Conservation (phyloP, 2,329 filamentous ascomycete species). For the Arthroderma sp. region DNA sequence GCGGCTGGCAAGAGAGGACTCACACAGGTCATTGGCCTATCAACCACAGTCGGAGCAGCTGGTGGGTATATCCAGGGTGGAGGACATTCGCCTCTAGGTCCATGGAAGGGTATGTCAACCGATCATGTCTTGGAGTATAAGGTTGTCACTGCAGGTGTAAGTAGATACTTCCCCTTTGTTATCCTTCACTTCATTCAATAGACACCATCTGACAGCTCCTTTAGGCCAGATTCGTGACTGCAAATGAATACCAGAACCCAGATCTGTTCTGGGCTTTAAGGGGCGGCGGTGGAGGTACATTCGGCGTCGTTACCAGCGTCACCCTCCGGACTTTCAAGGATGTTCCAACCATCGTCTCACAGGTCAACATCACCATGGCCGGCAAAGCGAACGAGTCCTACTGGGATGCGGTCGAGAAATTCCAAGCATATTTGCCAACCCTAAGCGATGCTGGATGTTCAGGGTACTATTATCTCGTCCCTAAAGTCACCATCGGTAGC, state of each 20-base stretch:
- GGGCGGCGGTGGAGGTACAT: slow-evolving; percentile 50
- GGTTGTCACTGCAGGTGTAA: slow-evolving; percentile 36
- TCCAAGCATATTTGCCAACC: slow-evolving; percentile 11
- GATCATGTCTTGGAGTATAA: slow-evolving; percentile 41
- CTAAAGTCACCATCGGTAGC: slow-evolving; percentile 5
- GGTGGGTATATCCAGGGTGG: slow-evolving; percentile 40
- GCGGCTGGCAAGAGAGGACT: slow-evolving; percentile 38
- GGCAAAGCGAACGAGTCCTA: slow-evolving; percentile 9
- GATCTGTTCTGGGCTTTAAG: slow-evolving; percentile 54
- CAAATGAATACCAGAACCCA: slow-evolving; percentile 36
- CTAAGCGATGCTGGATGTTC: slow-evolving; percentile 11
- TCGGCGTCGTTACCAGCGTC: slow-evolving; percentile 45
- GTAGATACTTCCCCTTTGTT: slow-evolving; percentile 24
- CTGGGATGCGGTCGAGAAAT: slow-evolving; percentile 11
- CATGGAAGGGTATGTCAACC: slow-evolving; percentile 40
- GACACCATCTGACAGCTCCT: slow-evolving; percentile 19
- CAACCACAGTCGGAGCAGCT: slow-evolving; percentile 40
- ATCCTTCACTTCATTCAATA: slow-evolving; percentile 18
- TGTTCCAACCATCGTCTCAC: slow-evolving; percentile 4
- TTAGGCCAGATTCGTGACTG: slow-evolving; percentile 39
- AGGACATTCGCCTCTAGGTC: slow-evolving; percentile 44
- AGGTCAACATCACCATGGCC: slow-evolving; percentile 11
- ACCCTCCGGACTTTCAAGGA: slow-evolving; percentile 36
- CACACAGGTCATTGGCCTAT: slow-evolving; percentile 43
- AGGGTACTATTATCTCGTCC: slow-evolving; percentile 14